Percentiles rank a stretch among this genome's conserved stretches.
Conservation (phyloP, 2,329 filamentous ascomycete genomes). For the Neonectria punicea region DNA sequence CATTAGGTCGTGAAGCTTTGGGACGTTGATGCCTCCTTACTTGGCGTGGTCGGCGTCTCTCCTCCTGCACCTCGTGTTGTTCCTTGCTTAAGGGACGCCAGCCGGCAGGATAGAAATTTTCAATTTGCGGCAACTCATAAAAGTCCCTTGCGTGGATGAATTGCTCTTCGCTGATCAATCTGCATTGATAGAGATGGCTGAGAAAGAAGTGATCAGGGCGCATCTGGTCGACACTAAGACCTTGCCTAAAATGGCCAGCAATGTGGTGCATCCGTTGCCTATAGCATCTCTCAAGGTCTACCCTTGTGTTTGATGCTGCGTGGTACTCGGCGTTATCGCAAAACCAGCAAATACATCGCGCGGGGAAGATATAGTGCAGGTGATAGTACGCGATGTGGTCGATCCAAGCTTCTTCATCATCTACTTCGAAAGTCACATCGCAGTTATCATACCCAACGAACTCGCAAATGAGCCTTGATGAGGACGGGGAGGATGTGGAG, state of each 20-base stretch:
- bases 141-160: constrained; percentile 36
- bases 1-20: background rate
- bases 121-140: constrained; percentile 34
- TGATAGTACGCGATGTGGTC: constrained; percentile 56
- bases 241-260: constrained; percentile 53
- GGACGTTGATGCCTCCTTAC: background rate
- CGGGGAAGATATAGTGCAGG: constrained; percentile 49
- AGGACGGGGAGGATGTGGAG: too few species aligned
- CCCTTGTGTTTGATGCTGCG: constrained; percentile 7
- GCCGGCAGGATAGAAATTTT: constrained; percentile 27
- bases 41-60: background rate
- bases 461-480: constrained; percentile 51
- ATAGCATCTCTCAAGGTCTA: constrained; percentile 44
- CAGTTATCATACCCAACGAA: constrained; percentile 54
- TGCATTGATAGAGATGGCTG: constrained; percentile 47
- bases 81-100: constrained; percentile 12
- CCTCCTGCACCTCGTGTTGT: background rate
- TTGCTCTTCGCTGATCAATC: constrained; percentile 42
- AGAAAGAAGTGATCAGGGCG: constrained; percentile 55
- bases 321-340: constrained; percentile 48
- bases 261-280: constrained; percentile 61
- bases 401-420: constrained; percentile 57
- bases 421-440: constrained; percentile 47
- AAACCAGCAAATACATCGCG: constrained; percentile 59
- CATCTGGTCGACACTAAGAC: constrained; percentile 35